Conservation (phyloP, 495 filamentous ascomycete species). For the Aspergillus baeticus region DNA sequence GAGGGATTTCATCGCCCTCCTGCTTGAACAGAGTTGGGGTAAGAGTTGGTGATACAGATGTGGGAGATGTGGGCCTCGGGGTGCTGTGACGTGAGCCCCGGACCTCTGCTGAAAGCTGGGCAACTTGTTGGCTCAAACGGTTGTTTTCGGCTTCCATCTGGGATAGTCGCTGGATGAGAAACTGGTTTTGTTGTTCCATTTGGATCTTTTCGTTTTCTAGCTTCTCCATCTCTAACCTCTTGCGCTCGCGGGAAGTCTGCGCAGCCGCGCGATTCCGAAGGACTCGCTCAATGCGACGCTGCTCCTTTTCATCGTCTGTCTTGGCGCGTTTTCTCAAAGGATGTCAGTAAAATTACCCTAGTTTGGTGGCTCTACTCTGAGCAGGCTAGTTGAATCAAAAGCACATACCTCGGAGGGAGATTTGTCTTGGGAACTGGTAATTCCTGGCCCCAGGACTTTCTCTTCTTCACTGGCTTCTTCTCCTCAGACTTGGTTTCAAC, state of each 20-base stretch:
- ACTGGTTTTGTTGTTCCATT: constrained; percentile 67
- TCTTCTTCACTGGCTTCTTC: constrained; percentile 88
- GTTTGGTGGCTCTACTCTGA: no score
- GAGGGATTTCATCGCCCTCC: constrained; percentile 50
- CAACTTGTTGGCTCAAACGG: constrained; percentile 62
- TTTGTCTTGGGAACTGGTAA: constrained; percentile 96
- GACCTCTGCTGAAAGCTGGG: constrained; percentile 60
- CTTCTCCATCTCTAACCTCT: constrained; percentile 89
- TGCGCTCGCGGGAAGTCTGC: constrained; percentile 93
- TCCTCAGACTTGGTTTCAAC: constrained; percentile 44
- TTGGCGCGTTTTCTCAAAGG: constrained; percentile 84
- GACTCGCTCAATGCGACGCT: constrained; percentile 94
- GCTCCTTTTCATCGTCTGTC: constrained; percentile 98
- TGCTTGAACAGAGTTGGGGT: constrained; percentile 55
- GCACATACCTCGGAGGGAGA: constrained; percentile 81
- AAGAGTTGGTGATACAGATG: constrained; percentile 44
- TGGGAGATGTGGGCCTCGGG: constrained; percentile 37
- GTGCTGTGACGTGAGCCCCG: constrained; percentile 46
- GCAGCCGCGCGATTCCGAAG: constrained; percentile 93
- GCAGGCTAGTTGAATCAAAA: neutral
- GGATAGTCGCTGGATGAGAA: constrained; percentile 63
- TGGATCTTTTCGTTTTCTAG: constrained; percentile 72
- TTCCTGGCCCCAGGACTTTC: constrained; percentile 98
- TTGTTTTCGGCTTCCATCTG: constrained; percentile 66
- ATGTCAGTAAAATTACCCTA: no score